phyloP scores from a whole-genome alignment of 805 yeast genomes.

The Ogataea glucozyma region DNA sequence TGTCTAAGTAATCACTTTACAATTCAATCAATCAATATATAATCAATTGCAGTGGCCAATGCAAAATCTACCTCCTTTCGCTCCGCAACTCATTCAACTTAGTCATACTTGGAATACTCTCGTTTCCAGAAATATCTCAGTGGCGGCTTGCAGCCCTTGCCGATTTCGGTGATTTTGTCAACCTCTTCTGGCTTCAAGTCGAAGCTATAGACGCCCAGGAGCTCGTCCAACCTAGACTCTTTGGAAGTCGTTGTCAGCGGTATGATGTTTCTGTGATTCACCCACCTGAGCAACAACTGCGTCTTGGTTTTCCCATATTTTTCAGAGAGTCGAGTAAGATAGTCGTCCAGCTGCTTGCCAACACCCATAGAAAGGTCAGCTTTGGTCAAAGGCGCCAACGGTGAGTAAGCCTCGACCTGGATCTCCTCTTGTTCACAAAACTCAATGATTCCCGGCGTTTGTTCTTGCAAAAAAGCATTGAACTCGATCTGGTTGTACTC shows the following conservation, averaged over 20 bases:
- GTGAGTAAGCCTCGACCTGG: constrained; percentile 64
- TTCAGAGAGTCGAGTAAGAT: constrained; percentile 40
- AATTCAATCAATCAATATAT: no score
- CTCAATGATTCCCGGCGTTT: constrained; percentile 57
- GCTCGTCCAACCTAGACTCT: constrained; percentile 38
- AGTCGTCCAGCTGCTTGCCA: constrained; percentile 29
- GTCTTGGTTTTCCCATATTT: constrained; percentile 60
- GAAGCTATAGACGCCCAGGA: constrained; percentile 37
- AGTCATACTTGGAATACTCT: constrained; percentile 31
- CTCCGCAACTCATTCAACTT: no score
- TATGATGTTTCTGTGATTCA: constrained; percentile 46
- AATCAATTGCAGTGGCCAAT: no score
- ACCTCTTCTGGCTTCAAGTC: constrained; percentile 33
- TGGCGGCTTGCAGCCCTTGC: constrained; percentile 26
- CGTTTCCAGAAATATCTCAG: constrained; percentile 36
- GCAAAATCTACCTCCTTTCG: no score
- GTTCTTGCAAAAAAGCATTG: constrained; percentile 66
- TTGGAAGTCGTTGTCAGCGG: constrained; percentile 48
- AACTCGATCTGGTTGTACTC: constrained; percentile 69
- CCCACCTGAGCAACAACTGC: constrained; percentile 66
- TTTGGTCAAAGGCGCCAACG: constrained; percentile 61
- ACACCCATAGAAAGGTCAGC: constrained; percentile 44
- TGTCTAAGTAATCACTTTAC: no score
- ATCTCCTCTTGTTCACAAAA: constrained; percentile 52
- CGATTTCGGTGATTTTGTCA: constrained; percentile 22